Conservation (phyloP, 148 eudicot genomes). For the Camellia japonica region DNA sequence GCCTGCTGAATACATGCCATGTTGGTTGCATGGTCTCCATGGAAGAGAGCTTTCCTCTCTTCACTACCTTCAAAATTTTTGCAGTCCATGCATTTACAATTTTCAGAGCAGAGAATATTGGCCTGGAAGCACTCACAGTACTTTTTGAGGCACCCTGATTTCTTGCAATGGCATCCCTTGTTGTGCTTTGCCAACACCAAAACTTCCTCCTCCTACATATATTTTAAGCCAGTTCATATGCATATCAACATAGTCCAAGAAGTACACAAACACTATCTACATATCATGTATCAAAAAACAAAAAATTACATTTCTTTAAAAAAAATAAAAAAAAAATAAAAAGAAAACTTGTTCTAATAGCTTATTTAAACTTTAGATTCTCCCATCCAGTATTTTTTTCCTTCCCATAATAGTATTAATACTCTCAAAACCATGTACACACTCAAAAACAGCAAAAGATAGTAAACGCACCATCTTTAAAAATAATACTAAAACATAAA, state of each 20-base stretch:
- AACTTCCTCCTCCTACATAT: slow-evolving; percentile 55
- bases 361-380: background rate
- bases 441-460: slow-evolving; percentile 9
- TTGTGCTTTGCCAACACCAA: slow-evolving; percentile 73
- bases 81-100: slow-evolving; percentile 96
- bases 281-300: background rate
- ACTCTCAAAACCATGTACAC: background rate
- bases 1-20: slow-evolving; percentile 82
- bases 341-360: background rate
- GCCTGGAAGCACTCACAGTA: slow-evolving; percentile 99
- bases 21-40: slow-evolving; percentile 86
- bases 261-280: background rate
- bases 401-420: background rate
- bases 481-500: background rate
- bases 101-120: slow-evolving; percentile 92
- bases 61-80: slow-evolving; percentile 98
- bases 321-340: too few relatives aligned
- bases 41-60: slow-evolving; percentile 89
- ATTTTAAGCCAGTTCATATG: background rate
- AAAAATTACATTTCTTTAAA: background rate
- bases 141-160: slow-evolving; percentile 96
- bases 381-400: background rate
- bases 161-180: slow-evolving; percentile 99
- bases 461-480: background rate
- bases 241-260: slow-evolving; percentile 1